These are phyloP conservation scores for Erysimum cheiri DNA, from an alignment of 441 rosid species.

Conservation along the genomic window DNA sequence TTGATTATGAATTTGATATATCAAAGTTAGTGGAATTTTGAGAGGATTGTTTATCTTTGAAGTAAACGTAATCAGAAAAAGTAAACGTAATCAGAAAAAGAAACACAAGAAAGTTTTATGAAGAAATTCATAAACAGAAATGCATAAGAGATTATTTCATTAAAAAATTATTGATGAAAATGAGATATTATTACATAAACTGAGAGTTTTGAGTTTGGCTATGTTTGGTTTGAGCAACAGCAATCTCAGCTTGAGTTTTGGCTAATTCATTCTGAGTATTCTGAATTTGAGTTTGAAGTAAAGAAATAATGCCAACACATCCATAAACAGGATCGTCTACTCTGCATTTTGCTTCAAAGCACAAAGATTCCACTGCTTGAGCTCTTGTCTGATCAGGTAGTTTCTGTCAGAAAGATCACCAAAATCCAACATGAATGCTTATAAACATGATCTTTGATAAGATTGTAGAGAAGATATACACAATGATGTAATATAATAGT, in stretches of 20 bases:
- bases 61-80: constrained; percentile 5
- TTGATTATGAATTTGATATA: background rate
- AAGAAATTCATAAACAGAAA: no score
- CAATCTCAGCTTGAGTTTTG: constrained; percentile 52
- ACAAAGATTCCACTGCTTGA: constrained; percentile 55
- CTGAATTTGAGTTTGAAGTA: constrained; percentile 53
- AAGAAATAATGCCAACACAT: constrained; percentile 52
- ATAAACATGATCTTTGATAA: background rate
- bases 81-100: no score
- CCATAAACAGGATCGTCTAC: constrained; percentile 68
- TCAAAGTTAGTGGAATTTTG: background rate
- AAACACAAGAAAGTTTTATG: no score
- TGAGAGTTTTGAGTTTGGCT: constrained; percentile 25
- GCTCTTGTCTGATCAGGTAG: constrained; percentile 49
- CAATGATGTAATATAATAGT: background rate
- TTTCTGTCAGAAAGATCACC: constrained; percentile 48
- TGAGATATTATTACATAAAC: constrained; percentile 14
- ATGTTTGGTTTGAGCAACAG: constrained; percentile 37
- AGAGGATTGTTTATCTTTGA: background rate
- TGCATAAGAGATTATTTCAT: background rate
- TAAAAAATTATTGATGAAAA: background rate
- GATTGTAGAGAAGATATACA: constrained; percentile 10
- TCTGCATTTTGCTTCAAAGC: constrained; percentile 59
- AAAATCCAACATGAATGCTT: constrained; percentile 3
- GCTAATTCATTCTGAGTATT: constrained; percentile 46